A percentile compares a stretch with the other conserved stretches of the same genome.
These are phyloP conservation scores for Gossypium schwendimanii DNA, from an alignment of 441 rosid genomes.

Conservation along the genomic window DNA sequence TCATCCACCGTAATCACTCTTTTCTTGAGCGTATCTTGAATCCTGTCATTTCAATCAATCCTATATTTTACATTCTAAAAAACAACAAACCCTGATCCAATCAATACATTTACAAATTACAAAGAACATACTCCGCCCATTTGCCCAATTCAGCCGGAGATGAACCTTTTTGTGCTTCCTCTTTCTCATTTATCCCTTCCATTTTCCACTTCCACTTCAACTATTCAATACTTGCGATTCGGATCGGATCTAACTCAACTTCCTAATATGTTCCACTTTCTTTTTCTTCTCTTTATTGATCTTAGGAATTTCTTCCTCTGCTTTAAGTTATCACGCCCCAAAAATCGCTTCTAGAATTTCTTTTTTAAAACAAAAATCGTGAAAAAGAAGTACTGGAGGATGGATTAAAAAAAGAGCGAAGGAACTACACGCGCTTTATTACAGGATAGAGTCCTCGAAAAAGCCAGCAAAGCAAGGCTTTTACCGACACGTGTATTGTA, in stretches of 20 bases:
- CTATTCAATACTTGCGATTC: neutral
- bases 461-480: neutral
- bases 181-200: conserved; percentile 1
- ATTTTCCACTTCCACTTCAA: neutral
- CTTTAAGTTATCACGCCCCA: neutral
- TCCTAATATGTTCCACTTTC: neutral
- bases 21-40: conserved; percentile 46
- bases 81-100: neutral
- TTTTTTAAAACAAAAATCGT: neutral
- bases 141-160: neutral
- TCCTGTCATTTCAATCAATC: conserved; percentile 15
- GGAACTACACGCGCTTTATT: conserved; percentile 19
- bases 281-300: neutral
- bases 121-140: conserved; percentile 9
- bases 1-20: conserved; percentile 51
- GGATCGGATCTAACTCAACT: neutral
- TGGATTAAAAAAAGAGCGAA: neutral
- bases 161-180: neutral
- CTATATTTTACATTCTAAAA: neutral
- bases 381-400: neutral
- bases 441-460: conserved; percentile 16
- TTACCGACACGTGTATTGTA: conserved; percentile 12
- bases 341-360: neutral
- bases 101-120: neutral
- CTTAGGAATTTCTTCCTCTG: neutral